Conservation (phyloP, 2,329 filamentous ascomycete species). For the Fusarium mundagurra region DNA sequence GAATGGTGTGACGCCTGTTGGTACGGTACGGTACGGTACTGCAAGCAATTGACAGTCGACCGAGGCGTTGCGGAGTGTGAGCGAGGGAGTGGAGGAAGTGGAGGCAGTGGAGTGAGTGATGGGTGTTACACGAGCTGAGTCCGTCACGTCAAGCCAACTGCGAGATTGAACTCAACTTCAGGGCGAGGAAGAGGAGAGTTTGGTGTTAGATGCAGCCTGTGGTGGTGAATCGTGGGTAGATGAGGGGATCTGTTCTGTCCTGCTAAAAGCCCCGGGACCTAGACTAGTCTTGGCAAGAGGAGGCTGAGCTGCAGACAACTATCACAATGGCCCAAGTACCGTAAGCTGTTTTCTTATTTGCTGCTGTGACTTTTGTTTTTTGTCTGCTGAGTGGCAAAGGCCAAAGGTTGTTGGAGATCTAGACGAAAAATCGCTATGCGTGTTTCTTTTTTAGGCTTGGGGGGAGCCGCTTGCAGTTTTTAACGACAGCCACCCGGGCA, state of each 20-base stretch:
- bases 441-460: slow-evolving; percentile 38
- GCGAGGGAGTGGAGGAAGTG: slow-evolving; percentile 30
- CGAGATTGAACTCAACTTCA: not conserved
- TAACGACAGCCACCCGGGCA: slow-evolving; percentile 33
- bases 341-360: slow-evolving; percentile 8
- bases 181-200: slow-evolving; percentile 24
- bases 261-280: slow-evolving; percentile 28
- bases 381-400: slow-evolving; percentile 29
- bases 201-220: slow-evolving; percentile 28
- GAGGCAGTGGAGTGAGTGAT: slow-evolving; percentile 25
- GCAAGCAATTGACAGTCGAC: slow-evolving; percentile 24
- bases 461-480: slow-evolving; percentile 38
- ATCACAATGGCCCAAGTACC: slow-evolving; percentile 3
- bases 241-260: slow-evolving; percentile 16
- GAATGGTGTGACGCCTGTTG: slow-evolving; percentile 13
- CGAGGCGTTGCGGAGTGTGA: slow-evolving; percentile 22
- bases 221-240: slow-evolving; percentile 9
- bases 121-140: slow-evolving; percentile 37
- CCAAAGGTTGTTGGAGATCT: slow-evolving; percentile 22
- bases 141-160: slow-evolving; percentile 16
- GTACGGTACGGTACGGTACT: not conserved
- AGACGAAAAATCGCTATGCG: slow-evolving; percentile 18
- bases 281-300: slow-evolving; percentile 28
- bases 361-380: slow-evolving; percentile 9
- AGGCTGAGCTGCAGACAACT: slow-evolving; percentile 33